These are phyloP conservation scores for Cryphonectria carpinicola DNA, from an alignment of 2,329 filamentous ascomycete genomes.

Conservation along the genomic window DNA sequence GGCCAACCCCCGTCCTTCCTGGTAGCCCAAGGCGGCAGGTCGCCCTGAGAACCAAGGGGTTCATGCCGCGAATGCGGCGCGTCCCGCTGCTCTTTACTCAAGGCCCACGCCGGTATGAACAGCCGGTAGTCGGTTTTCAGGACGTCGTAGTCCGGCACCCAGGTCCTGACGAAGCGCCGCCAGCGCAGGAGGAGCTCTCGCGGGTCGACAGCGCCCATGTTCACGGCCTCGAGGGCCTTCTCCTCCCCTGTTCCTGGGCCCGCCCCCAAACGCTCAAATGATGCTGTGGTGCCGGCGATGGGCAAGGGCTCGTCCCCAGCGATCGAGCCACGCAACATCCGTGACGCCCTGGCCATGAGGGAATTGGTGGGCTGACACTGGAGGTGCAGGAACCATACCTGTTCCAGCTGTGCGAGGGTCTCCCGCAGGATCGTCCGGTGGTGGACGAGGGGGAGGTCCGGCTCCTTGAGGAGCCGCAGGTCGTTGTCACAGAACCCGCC, in stretches of 20 bases:
- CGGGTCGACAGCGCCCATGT: conserved; percentile 22
- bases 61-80: no score
- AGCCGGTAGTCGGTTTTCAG: conserved; percentile 20
- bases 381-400: conserved; percentile 23
- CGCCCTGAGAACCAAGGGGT: not conserved
- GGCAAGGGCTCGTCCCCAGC: not conserved
- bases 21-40: not conserved
- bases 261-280: conserved; percentile 7
- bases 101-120: not conserved
- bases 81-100: not conserved
- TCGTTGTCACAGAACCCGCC: conserved; percentile 16
- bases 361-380: not conserved
- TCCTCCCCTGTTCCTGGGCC: conserved; percentile 6
- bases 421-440: conserved; percentile 29
- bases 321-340: no score
- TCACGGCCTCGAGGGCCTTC: not conserved
- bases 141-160: conserved; percentile 7
- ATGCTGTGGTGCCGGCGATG: not conserved
- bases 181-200: conserved; percentile 24
- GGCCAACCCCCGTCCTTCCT: not conserved
- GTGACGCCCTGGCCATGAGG: not conserved
- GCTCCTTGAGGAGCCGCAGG: conserved; percentile 12
- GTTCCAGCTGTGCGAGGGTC: conserved; percentile 25
- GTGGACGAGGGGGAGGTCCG: conserved; percentile 21
- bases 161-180: conserved; percentile 17